Conservation (phyloP, 495 filamentous ascomycete genomes). For the Penicillium samsonianum region DNA sequence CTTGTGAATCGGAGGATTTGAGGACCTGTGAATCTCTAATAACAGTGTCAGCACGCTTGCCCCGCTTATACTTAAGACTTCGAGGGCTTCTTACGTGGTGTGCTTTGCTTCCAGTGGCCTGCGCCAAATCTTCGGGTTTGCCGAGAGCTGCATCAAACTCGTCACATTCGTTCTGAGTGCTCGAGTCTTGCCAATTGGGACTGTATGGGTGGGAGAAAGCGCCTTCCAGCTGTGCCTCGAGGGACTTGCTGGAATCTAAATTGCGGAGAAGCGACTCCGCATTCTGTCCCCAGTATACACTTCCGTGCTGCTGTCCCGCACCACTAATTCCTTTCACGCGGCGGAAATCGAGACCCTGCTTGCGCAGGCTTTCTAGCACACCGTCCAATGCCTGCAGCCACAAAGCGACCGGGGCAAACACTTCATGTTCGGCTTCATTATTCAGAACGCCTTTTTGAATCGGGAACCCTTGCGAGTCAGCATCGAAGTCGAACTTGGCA, state of each 20-base stretch:
- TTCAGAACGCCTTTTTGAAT: conserved; percentile 85
- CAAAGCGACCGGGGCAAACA: conserved; percentile 89
- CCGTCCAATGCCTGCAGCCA: conserved; percentile 92
- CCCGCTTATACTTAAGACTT: not conserved
- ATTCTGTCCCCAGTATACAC: conserved; percentile 81
- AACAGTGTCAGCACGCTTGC: conserved; percentile 26
- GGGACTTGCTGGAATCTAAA: conserved; percentile 58
- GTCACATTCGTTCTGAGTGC: conserved; percentile 89
- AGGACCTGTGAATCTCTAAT: conserved; percentile 92
- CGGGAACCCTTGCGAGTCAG: conserved; percentile 70
- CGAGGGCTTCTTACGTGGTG: conserved; percentile 72
- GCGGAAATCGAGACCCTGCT: conserved; percentile 72
- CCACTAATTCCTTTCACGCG: conserved; percentile 82
- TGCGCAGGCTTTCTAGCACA: conserved; percentile 70
- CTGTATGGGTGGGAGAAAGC: conserved; percentile 86
- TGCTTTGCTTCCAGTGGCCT: conserved; percentile 83
- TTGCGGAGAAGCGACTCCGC: conserved; percentile 65
- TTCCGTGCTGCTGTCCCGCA: conserved; percentile 95
- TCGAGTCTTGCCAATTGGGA: conserved; percentile 97
- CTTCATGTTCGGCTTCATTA: conserved; percentile 78
- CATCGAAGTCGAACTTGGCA: conserved; percentile 65
- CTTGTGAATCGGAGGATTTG: conserved; percentile 87
- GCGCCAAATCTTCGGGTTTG: conserved; percentile 63
- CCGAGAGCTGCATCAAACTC: conserved; percentile 75
- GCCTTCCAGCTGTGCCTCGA: conserved; percentile 68